Evolutionary conservation across 768 basidiomycete species (phyloP).

Genomic region (Boletus patriciae): DNA sequence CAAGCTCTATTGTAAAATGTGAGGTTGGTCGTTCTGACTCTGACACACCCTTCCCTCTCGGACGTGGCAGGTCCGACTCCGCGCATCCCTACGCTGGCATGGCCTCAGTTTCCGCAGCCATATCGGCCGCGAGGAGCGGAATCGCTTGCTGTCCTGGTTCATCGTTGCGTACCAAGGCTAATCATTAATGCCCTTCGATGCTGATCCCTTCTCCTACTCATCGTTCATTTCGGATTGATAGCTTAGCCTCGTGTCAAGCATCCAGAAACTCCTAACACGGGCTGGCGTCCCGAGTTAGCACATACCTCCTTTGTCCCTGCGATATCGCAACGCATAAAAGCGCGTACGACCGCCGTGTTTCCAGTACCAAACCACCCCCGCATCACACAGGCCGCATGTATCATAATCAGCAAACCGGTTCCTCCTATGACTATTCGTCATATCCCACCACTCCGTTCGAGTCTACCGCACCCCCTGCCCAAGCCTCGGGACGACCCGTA

Average conservation of each 20-base stretch:
- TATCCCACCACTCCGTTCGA: conserved; percentile 37
- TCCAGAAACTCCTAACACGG: conserved; percentile 32
- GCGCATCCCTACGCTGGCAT: conserved; percentile 1
- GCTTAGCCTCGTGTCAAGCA: conserved; percentile 35
- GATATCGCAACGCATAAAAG: conserved; percentile 33
- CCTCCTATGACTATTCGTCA: conserved; percentile 52
- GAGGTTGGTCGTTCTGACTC: conserved; percentile 12
- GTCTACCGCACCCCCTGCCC: conserved; percentile 27
- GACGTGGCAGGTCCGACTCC: conserved; percentile 8
- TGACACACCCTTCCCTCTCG: not conserved
- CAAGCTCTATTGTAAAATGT: conserved; percentile 20
- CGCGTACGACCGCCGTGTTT: conserved; percentile 22
- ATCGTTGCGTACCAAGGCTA: conserved; percentile 31
- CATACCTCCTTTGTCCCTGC: conserved; percentile 26
- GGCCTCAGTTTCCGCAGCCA: conserved; percentile 14
- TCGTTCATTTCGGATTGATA: conserved; percentile 39
- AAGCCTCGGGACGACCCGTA: conserved; percentile 30
- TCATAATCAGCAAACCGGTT: conserved; percentile 44
- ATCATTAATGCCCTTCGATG: conserved; percentile 36
- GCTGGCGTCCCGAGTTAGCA: conserved; percentile 30
- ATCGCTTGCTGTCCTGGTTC: conserved; percentile 27
- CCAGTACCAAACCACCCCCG: conserved; percentile 39
- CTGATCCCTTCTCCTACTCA: conserved; percentile 36
- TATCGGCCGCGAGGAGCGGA: conserved; percentile 28
- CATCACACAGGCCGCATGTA: conserved; percentile 58